Conservation (phyloP, 2,329 filamentous ascomycete genomes). For the Trichoderma koningiopsis region DNA sequence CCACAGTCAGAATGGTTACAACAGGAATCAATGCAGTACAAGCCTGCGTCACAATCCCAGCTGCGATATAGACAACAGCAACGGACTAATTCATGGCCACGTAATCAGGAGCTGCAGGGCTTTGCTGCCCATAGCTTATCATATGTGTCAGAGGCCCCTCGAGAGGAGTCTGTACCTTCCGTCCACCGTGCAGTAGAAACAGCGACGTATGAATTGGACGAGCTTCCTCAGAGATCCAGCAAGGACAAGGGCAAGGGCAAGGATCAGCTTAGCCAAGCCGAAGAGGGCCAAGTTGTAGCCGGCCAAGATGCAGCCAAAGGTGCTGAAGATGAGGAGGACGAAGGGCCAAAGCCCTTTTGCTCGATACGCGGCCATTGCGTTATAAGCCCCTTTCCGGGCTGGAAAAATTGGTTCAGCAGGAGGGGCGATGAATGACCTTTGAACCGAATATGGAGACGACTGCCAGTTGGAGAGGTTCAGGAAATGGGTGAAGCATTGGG, state of each 20-base stretch:
- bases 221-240: neutral
- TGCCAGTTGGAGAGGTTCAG: neutral
- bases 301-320: neutral
- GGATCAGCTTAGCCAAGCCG: too few relatives aligned
- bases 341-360: neutral
- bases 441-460: neutral
- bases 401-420: neutral
- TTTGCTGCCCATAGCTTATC: neutral
- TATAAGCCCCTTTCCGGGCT: neutral
- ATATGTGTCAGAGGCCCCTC: neutral
- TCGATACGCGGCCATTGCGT: too few relatives aligned
- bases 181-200: neutral
- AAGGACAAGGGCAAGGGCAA: neutral
- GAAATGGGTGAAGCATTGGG: neutral
- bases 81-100: neutral
- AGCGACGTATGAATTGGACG: neutral
- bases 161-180: neutral
- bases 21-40: neutral
- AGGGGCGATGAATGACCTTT: neutral
- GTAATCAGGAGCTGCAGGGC: neutral
- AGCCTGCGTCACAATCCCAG: neutral
- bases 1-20: neutral
- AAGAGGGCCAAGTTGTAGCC: neutral
- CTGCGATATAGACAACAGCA: neutral
- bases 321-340: neutral